Evolutionary conservation across 768 basidiomycete species (phyloP), one percentile per base, ranked within the genome.

Genomic region (Heimioporus sp.): DNA sequence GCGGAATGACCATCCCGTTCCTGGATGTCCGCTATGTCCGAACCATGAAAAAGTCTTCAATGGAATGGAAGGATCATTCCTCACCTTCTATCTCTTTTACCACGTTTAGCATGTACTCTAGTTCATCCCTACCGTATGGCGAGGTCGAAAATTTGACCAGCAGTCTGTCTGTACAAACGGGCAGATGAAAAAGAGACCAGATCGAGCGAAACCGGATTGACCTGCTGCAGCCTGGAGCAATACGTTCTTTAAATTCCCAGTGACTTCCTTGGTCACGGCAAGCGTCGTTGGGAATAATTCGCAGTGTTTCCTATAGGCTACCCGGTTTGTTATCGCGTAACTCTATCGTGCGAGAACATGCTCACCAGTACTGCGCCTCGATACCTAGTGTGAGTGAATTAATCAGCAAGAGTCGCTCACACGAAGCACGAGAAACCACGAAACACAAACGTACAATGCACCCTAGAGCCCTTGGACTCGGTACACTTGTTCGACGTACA

Each of bases 61-160:
- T 20, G 31, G 12, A 46, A 17, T 0, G 20, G 10, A 41, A 10
- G 19, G 28, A 20, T 19, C 24, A 28, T 28, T 28, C 6, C 48
- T 28, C 16, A 64, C 68, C 52, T 45, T 65, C 56, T 6, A 69
- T 57, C 19, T 70, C 66, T 32, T 62, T 69, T 35, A 68, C 56
- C 34, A 69, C 9, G 5, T 58, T 53, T 15, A 68, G 20, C 66
- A 68, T 70, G n/a, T 57, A 62, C 35, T 35, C 54, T 10, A 68
- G 45, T 30, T 56, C 56, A 6, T 57, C 11, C 51, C 54, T 63
- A 45, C 37, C 41, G 16, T 64, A 68, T 12, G 68, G 66, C 13
- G 66, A 68, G 8, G 66, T 68, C 41, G 66, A 70, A 46, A 70
- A 68, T n/a, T 68, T 68, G 0, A 62, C 64, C 31, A 66, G 48